Evolutionary conservation across 192 early-diverging fungal genomes (phyloP).

Genomic region (Podila verticillata): DNA sequence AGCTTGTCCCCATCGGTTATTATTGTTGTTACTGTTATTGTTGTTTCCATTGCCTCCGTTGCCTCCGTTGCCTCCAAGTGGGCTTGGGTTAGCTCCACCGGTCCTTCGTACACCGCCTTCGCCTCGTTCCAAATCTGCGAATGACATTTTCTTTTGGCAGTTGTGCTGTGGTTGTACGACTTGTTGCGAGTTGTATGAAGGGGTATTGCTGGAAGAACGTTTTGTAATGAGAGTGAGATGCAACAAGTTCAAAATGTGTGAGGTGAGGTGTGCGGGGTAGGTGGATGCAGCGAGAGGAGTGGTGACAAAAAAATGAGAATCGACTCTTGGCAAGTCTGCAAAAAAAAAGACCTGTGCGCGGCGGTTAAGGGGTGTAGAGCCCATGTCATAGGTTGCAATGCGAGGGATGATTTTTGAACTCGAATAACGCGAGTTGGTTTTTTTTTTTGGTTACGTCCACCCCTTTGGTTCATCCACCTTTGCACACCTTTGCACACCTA

Average conservation of each 20-base stretch:
- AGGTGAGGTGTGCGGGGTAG: background rate
- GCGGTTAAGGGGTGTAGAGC: too few relatives aligned
- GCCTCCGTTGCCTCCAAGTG: constrained; percentile 7
- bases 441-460: too few relatives aligned
- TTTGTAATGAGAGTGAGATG: background rate
- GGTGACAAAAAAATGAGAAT: too few relatives aligned
- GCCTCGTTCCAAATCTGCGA: constrained; percentile 72
- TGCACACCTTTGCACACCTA: too few relatives aligned
- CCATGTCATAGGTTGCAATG: too few relatives aligned
- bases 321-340: too few relatives aligned
- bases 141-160: constrained; percentile 72
- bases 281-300: too few relatives aligned
- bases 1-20: constrained; percentile 4
- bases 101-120: constrained; percentile 19
- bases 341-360: too few relatives aligned
- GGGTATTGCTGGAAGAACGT: background rate
- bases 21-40: constrained; percentile 11
- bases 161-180: background rate
- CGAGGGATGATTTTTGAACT: too few relatives aligned
- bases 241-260: background rate
- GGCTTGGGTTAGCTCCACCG: constrained; percentile 6
- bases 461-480: too few relatives aligned
- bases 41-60: constrained; percentile 3
- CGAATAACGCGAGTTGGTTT: too few relatives aligned
- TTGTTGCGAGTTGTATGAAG: constrained; percentile 1